Base-by-base conservation (phyloP, 108 stramenopile genomes). In the Fistulifera solaris region DNA sequence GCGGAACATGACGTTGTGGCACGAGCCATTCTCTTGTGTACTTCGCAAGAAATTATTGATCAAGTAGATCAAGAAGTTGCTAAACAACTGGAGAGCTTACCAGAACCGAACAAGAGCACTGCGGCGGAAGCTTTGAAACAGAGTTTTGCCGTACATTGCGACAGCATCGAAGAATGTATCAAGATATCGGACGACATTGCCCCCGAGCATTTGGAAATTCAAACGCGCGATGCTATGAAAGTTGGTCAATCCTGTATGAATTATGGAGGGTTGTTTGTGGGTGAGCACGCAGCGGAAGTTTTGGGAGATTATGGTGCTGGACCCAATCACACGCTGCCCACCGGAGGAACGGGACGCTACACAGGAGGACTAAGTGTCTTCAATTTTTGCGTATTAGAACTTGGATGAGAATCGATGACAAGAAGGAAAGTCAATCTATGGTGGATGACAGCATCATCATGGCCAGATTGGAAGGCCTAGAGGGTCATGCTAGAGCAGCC, bases 1-100 rank as follows among this genome's bases (percentile, higher is more conserved):
- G 96, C 96, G 18, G 98, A 98, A 67, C 98, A 99, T 62, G 98
- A 99, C 67, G 82, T 94, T 16, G 98, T 97, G 28, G 98, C 98
- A 4, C 69, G 96, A 23, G 94, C 95, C 11, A 94, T 99, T 55
- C 69, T 99, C 7, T 77, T 99, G 25, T 75, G 68, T 44, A 85
- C 77, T 1, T 54, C 59, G 46, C 45, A 39, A 24, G 56, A 50
- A 8, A 63, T 90, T 38, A 94, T 94, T 48, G 63, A 78, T 26
- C 43, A 56, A 27, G 73, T 97, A 8, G 88, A 96, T 61, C 61
- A 53, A n/a, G 73, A 78, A 54, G 80, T 90, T 1, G 47, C 58
- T 5, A 21, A 53, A 17, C 94, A 95, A 66, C 70, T 96, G 28
- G 70, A 66, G 18, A 56, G 68, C 7, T 62, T 98, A 38, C 94